Evolutionary conservation across 2,329 filamentous ascomycete genomes (phyloP).

Genomic region (Ceratocystis lukuohia): DNA sequence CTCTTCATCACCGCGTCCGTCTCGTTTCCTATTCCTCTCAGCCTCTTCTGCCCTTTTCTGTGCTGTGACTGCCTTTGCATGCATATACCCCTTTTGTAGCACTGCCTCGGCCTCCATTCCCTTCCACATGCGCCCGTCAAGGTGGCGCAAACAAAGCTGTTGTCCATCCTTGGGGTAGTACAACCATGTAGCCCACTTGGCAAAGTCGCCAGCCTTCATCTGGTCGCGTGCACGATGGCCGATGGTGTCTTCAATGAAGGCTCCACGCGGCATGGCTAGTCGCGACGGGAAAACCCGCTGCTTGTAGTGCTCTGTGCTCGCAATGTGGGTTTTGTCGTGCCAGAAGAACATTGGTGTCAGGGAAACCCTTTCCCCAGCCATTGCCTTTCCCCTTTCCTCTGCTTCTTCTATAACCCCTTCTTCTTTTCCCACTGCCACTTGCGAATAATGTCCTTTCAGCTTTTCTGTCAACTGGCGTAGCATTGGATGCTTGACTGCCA

Average conservation of each 20-base stretch:
- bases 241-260: conserved; percentile 44
- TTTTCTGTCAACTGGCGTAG: conserved; percentile 31
- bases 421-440: background rate
- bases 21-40: background rate
- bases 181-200: conserved; percentile 42
- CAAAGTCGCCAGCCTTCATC: conserved; percentile 41
- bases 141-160: conserved; percentile 35
- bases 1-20: background rate
- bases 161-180: conserved; percentile 38
- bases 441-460: conserved; percentile 27
- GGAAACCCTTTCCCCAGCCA: conserved; percentile 26
- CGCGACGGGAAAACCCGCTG: conserved; percentile 36
- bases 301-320: conserved; percentile 37
- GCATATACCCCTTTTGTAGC: background rate
- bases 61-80: conserved; percentile 9
- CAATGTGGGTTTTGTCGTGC: conserved; percentile 45
- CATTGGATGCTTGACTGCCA: conserved; percentile 32
- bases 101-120: conserved; percentile 24
- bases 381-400: background rate
- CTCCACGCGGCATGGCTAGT: conserved; percentile 37
- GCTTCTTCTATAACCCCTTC: background rate
- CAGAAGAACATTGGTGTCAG: conserved; percentile 45
- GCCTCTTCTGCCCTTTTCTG: background rate
- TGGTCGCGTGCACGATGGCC: conserved; percentile 41
- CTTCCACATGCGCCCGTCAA: conserved; percentile 39